Evolutionary conservation across 768 basidiomycete genomes (phyloP).

Genomic region (Pilatotrama ljubarskyi): DNA sequence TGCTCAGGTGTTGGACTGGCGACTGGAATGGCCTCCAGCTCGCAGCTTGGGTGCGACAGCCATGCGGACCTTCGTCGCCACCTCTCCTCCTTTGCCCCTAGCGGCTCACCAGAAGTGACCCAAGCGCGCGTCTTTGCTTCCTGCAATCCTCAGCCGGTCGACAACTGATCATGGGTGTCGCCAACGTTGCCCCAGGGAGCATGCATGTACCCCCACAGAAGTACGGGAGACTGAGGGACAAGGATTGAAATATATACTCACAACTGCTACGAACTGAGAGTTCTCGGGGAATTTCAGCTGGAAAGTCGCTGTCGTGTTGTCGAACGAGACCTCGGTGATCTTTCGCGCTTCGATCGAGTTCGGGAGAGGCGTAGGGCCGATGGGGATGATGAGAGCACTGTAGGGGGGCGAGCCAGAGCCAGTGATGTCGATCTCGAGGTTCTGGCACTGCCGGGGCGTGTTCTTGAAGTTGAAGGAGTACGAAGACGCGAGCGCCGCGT

Average conservation of each 20-base stretch:
- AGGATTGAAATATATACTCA: slow-evolving; percentile 39
- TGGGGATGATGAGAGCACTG: slow-evolving; percentile 64
- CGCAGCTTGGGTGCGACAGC: too few relatives aligned
- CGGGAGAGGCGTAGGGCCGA: slow-evolving; percentile 59
- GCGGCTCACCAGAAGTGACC: too few relatives aligned
- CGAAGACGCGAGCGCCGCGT: slow-evolving; percentile 34
- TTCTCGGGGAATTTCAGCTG: slow-evolving; percentile 62
- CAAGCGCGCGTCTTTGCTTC: too few relatives aligned
- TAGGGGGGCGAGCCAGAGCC: slow-evolving; percentile 71
- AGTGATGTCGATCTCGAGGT: slow-evolving; percentile 57
- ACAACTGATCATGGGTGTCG: too few relatives aligned
- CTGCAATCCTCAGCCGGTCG: background rate
- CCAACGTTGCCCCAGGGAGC: background rate
- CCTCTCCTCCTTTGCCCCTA: too few relatives aligned
- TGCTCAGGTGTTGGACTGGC: too few relatives aligned
- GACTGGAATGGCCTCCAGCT: too few relatives aligned
- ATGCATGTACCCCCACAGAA: too few relatives aligned
- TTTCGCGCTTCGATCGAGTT: slow-evolving; percentile 64
- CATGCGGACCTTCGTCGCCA: too few relatives aligned
- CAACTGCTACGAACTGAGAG: slow-evolving; percentile 77
- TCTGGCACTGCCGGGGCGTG: slow-evolving; percentile 64
- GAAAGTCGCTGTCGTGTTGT: slow-evolving; percentile 48
- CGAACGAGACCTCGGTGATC: slow-evolving; percentile 58
- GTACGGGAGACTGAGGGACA: too few relatives aligned
- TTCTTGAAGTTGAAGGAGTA: slow-evolving; percentile 45